Base-by-base conservation (phyloP, 805 yeast genomes). In the Ascoidea asiatica region DNA sequence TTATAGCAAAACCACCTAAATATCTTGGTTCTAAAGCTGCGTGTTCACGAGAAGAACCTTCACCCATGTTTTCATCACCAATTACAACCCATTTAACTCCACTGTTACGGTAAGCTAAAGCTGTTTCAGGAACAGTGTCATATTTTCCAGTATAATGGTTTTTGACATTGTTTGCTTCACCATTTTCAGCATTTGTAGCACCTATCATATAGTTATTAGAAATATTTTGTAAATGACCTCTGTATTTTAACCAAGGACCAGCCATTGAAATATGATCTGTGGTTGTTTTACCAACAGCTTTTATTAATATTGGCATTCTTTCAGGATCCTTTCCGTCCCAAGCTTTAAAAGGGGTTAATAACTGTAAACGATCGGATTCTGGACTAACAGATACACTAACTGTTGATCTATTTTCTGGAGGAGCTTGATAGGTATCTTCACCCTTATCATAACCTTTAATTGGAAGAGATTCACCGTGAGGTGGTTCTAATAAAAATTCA, bases 181-280 rank as follows among this genome's bases (percentile, higher is more conserved):
- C 84, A 70, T 90, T 90, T 73, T 83, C 97, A 63, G 89, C 89
- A 72, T 90, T 90, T 66, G 80, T 89, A 56, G 97, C 97, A 75
- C 98, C 98, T 75, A 90, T 90, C 95, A 90, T 89, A 74, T 92
- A 90, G 78, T 92, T 90, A 79, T 90, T 88, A 56, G 97, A 88
- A 64, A 90, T 92, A 81, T 90, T 90, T 75, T 88, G 90, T 73
- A 90, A 77, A 75, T 90, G 98, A 71, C 98, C 98, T 77, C 97
- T 86, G 90, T 90, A 90, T 75, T 90, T 90, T 78, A 90, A 84
- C 98, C 98, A 90, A 64, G 97, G 97, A 72, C 98, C 98, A 63
- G 98, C 98, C 95, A 87, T 89, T 61, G 97, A 90, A 61, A 90
- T 90, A 73, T 90, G 98, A 74, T 90, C 98, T 58, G 98, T 90